phyloP scores from a whole-genome alignment of 768 basidiomycete species.

The Tulasnella calospora region DNA sequence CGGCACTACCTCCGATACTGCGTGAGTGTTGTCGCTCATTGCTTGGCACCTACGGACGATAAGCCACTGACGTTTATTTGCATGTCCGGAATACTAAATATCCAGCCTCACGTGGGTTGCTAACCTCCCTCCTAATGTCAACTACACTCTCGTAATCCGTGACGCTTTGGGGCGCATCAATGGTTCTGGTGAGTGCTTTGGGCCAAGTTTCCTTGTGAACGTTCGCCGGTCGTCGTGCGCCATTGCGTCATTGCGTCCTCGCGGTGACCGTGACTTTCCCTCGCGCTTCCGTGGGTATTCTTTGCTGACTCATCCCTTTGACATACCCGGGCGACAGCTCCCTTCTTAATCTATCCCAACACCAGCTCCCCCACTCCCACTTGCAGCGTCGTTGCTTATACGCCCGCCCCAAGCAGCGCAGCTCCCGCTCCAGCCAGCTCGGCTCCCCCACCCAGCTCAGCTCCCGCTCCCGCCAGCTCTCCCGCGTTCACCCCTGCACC shows the following conservation, averaged over 20 bases:
- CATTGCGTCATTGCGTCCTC: neutral
- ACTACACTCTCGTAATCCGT: neutral
- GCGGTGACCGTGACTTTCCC: neutral
- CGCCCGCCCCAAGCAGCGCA: too few relatives aligned
- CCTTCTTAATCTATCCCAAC: neutral
- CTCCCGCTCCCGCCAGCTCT: too few relatives aligned
- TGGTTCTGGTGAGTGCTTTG: slow-evolving; percentile 7
- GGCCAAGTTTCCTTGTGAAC: neutral
- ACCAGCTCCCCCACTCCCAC: neutral
- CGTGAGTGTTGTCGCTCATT: neutral
- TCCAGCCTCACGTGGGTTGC: slow-evolving; percentile 12
- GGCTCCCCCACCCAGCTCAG: too few relatives aligned
- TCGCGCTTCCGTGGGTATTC: neutral
- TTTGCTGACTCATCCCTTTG: neutral
- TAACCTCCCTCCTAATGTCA: neutral
- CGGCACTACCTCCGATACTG: neutral
- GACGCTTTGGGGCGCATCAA: neutral
- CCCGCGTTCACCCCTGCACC: too few relatives aligned
- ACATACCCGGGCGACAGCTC: neutral
- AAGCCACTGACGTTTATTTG: neutral
- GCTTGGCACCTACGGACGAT: too few relatives aligned
- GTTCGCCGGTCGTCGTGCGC: too few relatives aligned
- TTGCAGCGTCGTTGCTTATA: neutral
- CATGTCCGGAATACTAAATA: neutral
- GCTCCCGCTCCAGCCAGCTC: too few relatives aligned